Conservation (phyloP, 805 yeast species). For the Saccharomycopsis fodiens region DNA sequence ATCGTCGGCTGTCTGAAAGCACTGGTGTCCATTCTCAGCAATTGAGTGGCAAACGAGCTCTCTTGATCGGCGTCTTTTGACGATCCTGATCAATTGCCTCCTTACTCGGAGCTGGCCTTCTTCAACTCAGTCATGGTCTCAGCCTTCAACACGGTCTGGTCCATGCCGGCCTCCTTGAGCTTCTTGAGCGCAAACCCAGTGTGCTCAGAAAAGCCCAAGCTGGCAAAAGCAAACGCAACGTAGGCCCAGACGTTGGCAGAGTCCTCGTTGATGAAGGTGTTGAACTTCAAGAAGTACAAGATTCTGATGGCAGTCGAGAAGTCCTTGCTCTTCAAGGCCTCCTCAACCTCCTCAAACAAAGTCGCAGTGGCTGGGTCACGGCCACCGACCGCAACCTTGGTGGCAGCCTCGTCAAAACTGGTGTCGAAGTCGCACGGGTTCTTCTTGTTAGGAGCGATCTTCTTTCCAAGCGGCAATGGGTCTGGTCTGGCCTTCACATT, state of each 20-base stretch:
- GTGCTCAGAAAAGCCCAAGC: slow-evolving; percentile 5
- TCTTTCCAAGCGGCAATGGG: slow-evolving; percentile 5
- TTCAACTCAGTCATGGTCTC: slow-evolving; percentile 5
- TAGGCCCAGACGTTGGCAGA: slow-evolving; percentile 9
- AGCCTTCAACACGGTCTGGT: slow-evolving; percentile 6
- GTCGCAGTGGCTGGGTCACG: slow-evolving; percentile 1
- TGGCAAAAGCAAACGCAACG: slow-evolving; percentile 7
- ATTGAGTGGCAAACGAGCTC: no score
- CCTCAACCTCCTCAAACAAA: slow-evolving; percentile 1
- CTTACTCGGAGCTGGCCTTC: neutral
- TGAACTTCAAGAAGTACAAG: neutral
- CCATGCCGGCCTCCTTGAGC: slow-evolving; percentile 6
- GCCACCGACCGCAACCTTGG: slow-evolving; percentile 3
- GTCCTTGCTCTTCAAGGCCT: neutral
- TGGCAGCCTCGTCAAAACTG: neutral
- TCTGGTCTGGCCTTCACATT: slow-evolving; percentile 7
- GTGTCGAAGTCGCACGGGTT: slow-evolving; percentile 2
- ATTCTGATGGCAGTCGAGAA: slow-evolving; percentile 1
- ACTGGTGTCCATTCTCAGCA: no score
- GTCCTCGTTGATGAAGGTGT: slow-evolving; percentile 2
- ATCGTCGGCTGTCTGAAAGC: no score
- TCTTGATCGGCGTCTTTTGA: no score
- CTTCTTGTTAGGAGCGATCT: slow-evolving; percentile 7
- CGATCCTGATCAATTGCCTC: no score
- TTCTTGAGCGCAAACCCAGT: slow-evolving; percentile 4